Conservation (phyloP, 2,329 filamentous ascomycete species). For the Aspergillus japonicus region DNA sequence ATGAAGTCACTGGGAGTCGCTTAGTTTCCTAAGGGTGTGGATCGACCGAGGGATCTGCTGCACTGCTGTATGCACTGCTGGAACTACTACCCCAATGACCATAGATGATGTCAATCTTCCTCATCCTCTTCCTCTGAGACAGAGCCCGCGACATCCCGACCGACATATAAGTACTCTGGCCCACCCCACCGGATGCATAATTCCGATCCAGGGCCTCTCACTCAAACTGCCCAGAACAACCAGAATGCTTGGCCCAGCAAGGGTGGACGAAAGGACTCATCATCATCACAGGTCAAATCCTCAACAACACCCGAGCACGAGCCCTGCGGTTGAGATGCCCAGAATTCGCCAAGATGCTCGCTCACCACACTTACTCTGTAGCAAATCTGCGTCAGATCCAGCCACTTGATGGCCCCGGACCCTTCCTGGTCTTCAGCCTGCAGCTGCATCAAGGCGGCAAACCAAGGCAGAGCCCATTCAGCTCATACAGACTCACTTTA, state of each 20-base stretch:
- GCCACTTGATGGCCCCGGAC: too few relatives aligned
- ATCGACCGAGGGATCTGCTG: constrained; percentile 9
- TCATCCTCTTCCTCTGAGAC: neutral
- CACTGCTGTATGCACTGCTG: neutral
- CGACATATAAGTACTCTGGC: neutral
- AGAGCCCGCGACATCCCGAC: neutral
- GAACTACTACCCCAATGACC: neutral
- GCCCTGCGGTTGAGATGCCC: neutral
- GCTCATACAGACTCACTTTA: neutral
- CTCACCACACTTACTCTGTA: neutral
- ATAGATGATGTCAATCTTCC: constrained; percentile 14
- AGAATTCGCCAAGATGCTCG: neutral
- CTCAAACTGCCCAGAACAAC: constrained; percentile 2
- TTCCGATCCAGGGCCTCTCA: neutral
- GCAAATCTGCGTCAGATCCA: neutral
- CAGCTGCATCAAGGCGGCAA: neutral
- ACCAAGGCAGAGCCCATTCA: neutral
- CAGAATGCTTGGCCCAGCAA: constrained; percentile 25
- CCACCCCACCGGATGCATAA: neutral
- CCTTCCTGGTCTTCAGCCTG: too few relatives aligned
- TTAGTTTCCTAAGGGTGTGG: neutral
- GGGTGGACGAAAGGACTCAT: constrained; percentile 8
- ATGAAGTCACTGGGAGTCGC: constrained; percentile 11
- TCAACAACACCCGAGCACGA: neutral
- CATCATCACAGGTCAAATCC: neutral